Evolutionary conservation across 2,329 filamentous ascomycete genomes (phyloP).

Genomic region (Chaetomiaceae sp.): DNA sequence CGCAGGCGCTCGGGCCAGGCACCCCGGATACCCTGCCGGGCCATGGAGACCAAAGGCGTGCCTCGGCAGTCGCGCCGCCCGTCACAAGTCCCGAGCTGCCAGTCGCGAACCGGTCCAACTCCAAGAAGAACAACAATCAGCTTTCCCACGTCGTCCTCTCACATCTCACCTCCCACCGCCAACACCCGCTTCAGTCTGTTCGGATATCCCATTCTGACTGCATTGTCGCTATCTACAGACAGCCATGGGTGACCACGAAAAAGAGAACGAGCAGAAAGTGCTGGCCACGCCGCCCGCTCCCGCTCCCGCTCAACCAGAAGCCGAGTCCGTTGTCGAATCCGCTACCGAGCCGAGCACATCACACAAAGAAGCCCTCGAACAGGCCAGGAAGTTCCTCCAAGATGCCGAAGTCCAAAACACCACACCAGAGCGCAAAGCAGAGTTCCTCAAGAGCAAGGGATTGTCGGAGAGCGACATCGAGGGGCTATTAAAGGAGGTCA

Average conservation of each 20-base stretch:
- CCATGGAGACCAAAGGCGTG: neutral
- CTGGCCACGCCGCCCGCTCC: constrained; percentile 22
- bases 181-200: no score
- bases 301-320: constrained; percentile 15
- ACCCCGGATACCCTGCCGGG: neutral
- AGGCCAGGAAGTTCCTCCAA: constrained; percentile 70
- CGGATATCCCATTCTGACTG: no score
- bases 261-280: constrained; percentile 18
- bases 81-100: constrained; percentile 12
- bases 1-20: constrained; percentile 9
- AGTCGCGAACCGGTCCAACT: neutral
- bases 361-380: constrained; percentile 43
- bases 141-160: neutral
- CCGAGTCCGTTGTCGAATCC: constrained; percentile 5
- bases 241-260: constrained; percentile 25
- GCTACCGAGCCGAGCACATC: constrained; percentile 1
- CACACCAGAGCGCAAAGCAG: constrained; percentile 64
- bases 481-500: constrained; percentile 47
- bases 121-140: neutral
- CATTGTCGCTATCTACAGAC: no score
- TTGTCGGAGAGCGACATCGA: constrained; percentile 63
- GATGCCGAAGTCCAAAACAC: constrained; percentile 68
- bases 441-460: constrained; percentile 75
- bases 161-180: neutral
- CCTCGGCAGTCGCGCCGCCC: constrained; percentile 11